Base-by-base conservation (phyloP, 768 basidiomycete species). In the Termitomyces sp. region DNA sequence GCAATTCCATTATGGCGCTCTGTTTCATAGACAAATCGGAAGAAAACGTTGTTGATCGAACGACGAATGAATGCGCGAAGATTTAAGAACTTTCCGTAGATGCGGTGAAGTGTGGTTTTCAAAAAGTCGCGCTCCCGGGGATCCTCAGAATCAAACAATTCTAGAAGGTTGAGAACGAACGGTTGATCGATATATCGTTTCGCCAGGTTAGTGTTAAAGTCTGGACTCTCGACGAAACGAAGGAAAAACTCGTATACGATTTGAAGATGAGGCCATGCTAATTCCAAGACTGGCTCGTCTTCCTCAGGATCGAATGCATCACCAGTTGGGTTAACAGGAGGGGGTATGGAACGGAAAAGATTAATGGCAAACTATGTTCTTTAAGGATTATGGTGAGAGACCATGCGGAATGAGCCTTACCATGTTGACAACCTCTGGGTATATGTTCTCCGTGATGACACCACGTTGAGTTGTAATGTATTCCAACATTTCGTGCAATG, bases 211-310 rank as follows among this genome's bases (percentile, higher is more conserved):
- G 93, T 94, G 80, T 96, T 98, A 78, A 99, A 98, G 71, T 99
- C 97, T 18, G 91, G 91, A 65, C 87, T 91, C 73, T 99, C 97
- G 59, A 99, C 91, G 69, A 99, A 99, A 40, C 97, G 90, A 33
- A 99, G 87, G 84, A 99, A 99, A 74, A 99, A 98, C 73, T 99
- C 97, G 76, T 99, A 99, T 53, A 99, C 97, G 63, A 99, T 95
- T 72, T 99, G 95, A 56, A 99, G 82, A 72, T 99, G 97, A 41
- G 97, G 97, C 97, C 97, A 99, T 28, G 97, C 97, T 57, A 98
- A 89, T 70, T 99, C 97, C 59, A 99, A 82, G 2, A 99, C 97
- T 7, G 97, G 97, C 63, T 99, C 97, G 66, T 99, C 97, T 75
- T 99, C 97, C 74, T 99, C 97, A 22, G 97, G 97, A 70, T 99